Percentiles rank a stretch among this genome's conserved stretches.
Conservation (phyloP, 1,284 basidiomycete genomes). For the Leccinum subspadiceum region DNA sequence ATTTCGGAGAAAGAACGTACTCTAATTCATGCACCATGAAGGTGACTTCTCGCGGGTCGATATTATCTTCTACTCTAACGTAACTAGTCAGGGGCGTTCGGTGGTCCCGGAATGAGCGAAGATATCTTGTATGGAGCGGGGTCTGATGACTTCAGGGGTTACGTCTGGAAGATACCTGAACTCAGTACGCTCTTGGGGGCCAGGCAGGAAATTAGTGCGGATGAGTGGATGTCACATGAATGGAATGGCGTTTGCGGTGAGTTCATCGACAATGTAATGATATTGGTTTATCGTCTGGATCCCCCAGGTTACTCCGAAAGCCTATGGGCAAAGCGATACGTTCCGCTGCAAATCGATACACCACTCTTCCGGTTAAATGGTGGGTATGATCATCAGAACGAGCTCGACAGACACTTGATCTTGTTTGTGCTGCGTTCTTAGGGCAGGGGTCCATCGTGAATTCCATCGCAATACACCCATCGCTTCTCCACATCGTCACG, state of each 20-base stretch:
- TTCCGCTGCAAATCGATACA: conserved; percentile 56
- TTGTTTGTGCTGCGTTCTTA: conserved; percentile 23
- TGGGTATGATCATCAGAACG: conserved; percentile 27
- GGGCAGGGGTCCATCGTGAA: conserved; percentile 78
- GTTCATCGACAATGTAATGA: conserved; percentile 13
- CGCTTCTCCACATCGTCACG: conserved; percentile 62
- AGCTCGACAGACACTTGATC: conserved; percentile 1
- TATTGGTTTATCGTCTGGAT: conserved; percentile 5
- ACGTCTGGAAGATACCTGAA: conserved; percentile 74
- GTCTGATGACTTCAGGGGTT: conserved; percentile 78
- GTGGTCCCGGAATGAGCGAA: conserved; percentile 49
- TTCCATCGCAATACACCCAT: conserved; percentile 66
- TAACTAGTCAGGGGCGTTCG: conserved; percentile 71
- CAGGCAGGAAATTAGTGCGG: conserved; percentile 41
- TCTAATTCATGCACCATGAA: conserved; percentile 78
- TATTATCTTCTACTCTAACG: conserved; percentile 8
- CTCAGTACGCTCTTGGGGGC: conserved; percentile 40
- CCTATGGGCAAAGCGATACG: conserved; percentile 36
- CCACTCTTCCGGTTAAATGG: conserved; percentile 59
- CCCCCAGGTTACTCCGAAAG: conserved; percentile 48
- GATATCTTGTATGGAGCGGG: conserved; percentile 67
- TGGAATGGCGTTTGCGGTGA: conserved; percentile 40
- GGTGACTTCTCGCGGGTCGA: conserved; percentile 34
- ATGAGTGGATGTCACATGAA: conserved; percentile 43
- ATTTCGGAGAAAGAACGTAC: conserved; percentile 52